Evolutionary conservation across 768 basidiomycete genomes (phyloP).

Genomic region (Serendipita sp.): DNA sequence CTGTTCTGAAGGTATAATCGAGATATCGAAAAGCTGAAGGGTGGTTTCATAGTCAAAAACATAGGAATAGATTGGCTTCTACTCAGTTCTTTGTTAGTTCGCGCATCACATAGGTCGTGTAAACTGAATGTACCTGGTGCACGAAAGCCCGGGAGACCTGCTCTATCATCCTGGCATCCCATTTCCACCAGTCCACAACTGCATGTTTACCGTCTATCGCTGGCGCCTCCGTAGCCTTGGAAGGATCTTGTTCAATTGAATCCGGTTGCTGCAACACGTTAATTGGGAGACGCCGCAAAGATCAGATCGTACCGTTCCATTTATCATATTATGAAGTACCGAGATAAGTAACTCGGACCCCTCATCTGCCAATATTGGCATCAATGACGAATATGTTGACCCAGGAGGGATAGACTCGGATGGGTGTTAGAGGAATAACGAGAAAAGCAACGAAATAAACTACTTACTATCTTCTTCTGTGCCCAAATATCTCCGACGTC

Average conservation of each 20-base stretch:
- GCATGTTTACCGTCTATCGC: slow-evolving; percentile 40
- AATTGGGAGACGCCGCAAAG: slow-evolving; percentile 1
- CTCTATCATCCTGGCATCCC: slow-evolving; percentile 41
- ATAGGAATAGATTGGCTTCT: background rate
- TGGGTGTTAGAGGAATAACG: background rate
- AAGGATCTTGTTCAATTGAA: slow-evolving; percentile 32
- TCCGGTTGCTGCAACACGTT: slow-evolving; percentile 26
- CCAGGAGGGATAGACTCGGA: slow-evolving; percentile 36
- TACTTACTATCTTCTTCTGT: slow-evolving; percentile 35
- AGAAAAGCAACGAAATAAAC: background rate
- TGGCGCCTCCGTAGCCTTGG: slow-evolving; percentile 35
- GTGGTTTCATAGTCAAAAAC: slow-evolving; percentile 18
- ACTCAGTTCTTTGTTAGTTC: background rate
- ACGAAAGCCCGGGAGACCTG: slow-evolving; percentile 45
- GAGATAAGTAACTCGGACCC: slow-evolving; percentile 62
- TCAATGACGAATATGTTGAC: slow-evolving; percentile 38
- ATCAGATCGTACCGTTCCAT: slow-evolving; percentile 31
- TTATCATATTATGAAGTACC: slow-evolving; percentile 47
- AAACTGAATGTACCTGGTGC: slow-evolving; percentile 39
- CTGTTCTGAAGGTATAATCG: slow-evolving; percentile 7
- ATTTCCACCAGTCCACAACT: slow-evolving; percentile 37
- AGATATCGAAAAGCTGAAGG: slow-evolving; percentile 22
- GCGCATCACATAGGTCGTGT: background rate
- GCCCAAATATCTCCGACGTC: slow-evolving; percentile 68
- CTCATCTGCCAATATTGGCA: slow-evolving; percentile 39